Base-by-base conservation (phyloP, 1,139 yeast genomes). In the Yamadazyma spencermartinsiae region DNA sequence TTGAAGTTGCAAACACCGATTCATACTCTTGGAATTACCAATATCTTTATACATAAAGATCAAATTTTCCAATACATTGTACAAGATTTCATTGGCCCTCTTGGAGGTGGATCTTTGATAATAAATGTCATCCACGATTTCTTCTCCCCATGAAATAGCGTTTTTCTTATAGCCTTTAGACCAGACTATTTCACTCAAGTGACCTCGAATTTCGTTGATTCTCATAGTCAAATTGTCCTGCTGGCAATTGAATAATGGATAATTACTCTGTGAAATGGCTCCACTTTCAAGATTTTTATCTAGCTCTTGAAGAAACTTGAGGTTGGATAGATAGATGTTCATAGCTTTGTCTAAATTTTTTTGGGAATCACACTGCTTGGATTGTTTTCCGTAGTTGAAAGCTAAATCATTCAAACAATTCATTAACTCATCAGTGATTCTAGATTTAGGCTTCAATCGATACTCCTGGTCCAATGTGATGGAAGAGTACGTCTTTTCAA, bases 111-210 rank as follows among this genome's bases (percentile, higher is more conserved):
- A 58, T 44, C 63, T 63, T 36, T 57, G 60, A 44, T 58, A 56
- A 45, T 61, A 71, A 18, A 67, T 54, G 18, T 61, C 65, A 33
- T 68, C 71, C 4, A 72, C 55, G 2, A 70, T 74, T 37, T 79
- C 80, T 54, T 81, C 82, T 8, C 79, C 77, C 82, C 87, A 80
- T 13, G 79, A 68, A 26, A 82, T 65, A 1, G 89, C 85, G 42
- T 77, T 76, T 28, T 65, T 54, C 34, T 68, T 61, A 36, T 66
- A 61, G 1, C 81, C 80, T 42, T 74, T 67, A 5, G 73, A 74
- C 86, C 88, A 84, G 46, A 83, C 58, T 5, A 84, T 61, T 56
- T 84, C 90, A 41, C 85, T 72, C 14, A 84, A 63, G 54, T 82
- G 83, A 12, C 81, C 73, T 58, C 78, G 76, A 35, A 77, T 53